phyloP scores from a whole-genome alignment of 345 rosid species.

The Adansonia digitata region DNA sequence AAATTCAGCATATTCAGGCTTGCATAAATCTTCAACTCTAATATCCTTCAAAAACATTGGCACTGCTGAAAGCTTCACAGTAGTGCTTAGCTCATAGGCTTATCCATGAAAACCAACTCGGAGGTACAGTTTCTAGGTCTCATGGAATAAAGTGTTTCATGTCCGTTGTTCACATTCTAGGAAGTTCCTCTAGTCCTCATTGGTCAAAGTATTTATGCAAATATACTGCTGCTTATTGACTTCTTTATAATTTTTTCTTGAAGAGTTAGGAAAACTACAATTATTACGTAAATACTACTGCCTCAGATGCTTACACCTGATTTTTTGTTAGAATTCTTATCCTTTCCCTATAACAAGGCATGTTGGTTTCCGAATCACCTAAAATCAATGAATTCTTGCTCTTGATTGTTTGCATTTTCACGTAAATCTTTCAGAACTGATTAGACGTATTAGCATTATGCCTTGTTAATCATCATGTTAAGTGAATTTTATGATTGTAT shows the following conservation, averaged over 20 bases:
- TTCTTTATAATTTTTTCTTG: neutral
- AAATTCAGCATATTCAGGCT: neutral
- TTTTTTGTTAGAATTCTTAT: neutral
- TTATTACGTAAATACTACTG: neutral
- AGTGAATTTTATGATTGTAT: slow-evolving; percentile 12
- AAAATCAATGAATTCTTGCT: too few species aligned
- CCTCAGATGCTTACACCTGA: neutral
- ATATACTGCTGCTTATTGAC: neutral
- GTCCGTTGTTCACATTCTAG: neutral
- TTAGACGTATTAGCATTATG: neutral
- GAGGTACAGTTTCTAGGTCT: neutral
- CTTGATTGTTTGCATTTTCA: neutral
- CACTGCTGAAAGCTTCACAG: neutral
- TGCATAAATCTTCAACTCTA: neutral
- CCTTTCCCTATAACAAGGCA: too few species aligned
- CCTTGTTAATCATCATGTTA: neutral
- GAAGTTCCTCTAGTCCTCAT: neutral
- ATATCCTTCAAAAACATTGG: neutral
- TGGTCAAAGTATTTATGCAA: neutral
- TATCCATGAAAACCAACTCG: neutral
- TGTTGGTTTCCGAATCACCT: too few species aligned
- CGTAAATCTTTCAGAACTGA: neutral
- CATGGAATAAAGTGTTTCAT: neutral
- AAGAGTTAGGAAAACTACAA: neutral
- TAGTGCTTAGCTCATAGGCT: neutral